Evolutionary conservation across 257 asterid species (phyloP), one percentile per base, ranked within the genome.

Genomic region (Phtheirospermum japonicum): DNA sequence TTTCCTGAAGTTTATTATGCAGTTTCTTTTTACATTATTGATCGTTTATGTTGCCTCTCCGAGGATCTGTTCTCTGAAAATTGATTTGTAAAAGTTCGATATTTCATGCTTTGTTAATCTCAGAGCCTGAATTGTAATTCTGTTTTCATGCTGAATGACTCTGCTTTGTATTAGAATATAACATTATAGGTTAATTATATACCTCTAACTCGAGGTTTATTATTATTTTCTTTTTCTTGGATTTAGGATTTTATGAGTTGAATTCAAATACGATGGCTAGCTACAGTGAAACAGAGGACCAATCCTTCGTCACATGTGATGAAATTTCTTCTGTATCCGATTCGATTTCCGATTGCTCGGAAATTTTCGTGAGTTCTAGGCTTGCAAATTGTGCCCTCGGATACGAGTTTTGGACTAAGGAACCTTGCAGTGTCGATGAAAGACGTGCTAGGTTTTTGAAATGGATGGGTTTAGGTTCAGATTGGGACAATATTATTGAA

Each of bases 391-490:
- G 67, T 67, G 86, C 73, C 68, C 69, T 79, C 40, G 88, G 78
- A 34, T 90, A 88, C 64, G 91, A 85, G 13, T 71, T 85, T 64
- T 90, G 95, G 96, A 78, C 79, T 28, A 76, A 73, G 71, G 75
- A 76, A 18, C 28, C 28, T 23, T 23, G 28, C 28, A 81, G 89
- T 73, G 86, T 90, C 8, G 65, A 67, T 36, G 91, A 77, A 51
- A 83, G 98, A 30, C 91, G 98, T 1, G 28, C 73, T 30, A 77
- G 73, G 67, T 85, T 90, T 64, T 68, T 82, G 59, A 80, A 73
- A 17, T 77, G 85, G 96, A 80, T 82, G 80, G 95, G 94, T 57
- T 79, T 75, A 71, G 77, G 65, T 61, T 71, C 81, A 7, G 78
- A 78, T 73, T 71, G 79, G 70, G 59, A 9, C 40, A 34, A 34